Base-by-base conservation (phyloP, 352 stramenopile genomes). In the Phytophthora meadii region DNA sequence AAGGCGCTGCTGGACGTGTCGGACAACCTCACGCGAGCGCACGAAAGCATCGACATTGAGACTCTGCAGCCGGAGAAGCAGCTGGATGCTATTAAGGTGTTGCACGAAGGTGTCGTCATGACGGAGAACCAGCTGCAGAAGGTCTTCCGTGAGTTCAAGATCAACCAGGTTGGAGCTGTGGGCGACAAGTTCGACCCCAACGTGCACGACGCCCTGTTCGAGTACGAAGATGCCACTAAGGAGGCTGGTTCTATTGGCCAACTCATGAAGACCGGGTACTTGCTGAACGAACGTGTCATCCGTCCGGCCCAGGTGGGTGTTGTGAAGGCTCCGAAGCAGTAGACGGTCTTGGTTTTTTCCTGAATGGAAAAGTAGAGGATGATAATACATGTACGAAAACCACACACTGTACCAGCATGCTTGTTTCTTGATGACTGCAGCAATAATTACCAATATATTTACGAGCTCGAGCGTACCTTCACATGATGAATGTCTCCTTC, bases 131-230 rank as follows among this genome's bases (percentile, higher is more conserved):
- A 98, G 65, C 71, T 99, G 51, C 84, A 93, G 54, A 99, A 99
- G 85, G 95, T 98, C n/a, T 98, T 99, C 69, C 70, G 79, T 39
- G 87, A 93, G 63, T 94, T 92, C 61, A 92, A 93, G 56, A 93
- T 99, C 56, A 76, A 86, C 25, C 90, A 95, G 54, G 98, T 97
- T 69, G 97, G 97, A 30, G 81, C 79, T 40, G 79, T 93, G 32
- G 97, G 96, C 41, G 98, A 99, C 70, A 95, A 93, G 72, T 99
- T 99, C 71, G 97, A 99, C 90, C 97, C 98, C 36, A 98, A 98
- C 65, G 72, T 98, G 68, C 97, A 99, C 79, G 97, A 99, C 60
- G 98, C 97, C 28, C 81, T 99, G 37, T 99, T 99, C 76, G 92
- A 99, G 84, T 99, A 99, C 78, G 82, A 90, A 15, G 96, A 99